phyloP scores from a whole-genome alignment of 2,329 filamentous ascomycete species.

The Mollisia scopiformis region DNA sequence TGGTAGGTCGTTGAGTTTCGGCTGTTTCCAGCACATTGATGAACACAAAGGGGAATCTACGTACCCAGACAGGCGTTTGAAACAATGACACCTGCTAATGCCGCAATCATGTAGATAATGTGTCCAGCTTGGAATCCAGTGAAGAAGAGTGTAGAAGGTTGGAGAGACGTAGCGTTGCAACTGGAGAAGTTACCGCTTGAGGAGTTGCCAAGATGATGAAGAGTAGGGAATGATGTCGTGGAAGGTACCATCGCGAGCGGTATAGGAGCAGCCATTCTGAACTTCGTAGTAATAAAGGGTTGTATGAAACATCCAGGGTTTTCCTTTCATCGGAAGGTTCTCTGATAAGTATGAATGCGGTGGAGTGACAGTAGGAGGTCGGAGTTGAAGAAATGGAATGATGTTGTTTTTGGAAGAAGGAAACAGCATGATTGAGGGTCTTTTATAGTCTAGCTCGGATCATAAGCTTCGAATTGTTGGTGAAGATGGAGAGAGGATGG shows the following conservation, averaged over 20 bases:
- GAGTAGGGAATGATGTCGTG: not conserved
- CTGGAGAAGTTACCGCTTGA: not conserved
- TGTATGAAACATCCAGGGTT: not conserved
- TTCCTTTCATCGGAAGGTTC: not conserved
- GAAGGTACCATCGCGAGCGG: not conserved
- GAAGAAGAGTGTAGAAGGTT: not conserved
- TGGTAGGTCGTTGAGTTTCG: no score
- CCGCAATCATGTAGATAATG: not conserved
- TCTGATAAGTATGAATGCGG: not conserved
- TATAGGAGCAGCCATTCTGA: not conserved
- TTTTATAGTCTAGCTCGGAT: not conserved
- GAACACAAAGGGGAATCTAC: not conserved
- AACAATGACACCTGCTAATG: not conserved
- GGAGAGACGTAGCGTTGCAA: not conserved
- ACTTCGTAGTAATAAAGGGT: not conserved
- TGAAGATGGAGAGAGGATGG: no score
- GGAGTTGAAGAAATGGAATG: not conserved
- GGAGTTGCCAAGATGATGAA: not conserved
- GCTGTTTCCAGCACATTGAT: no score
- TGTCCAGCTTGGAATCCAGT: not conserved
- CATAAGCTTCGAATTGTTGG: no score
- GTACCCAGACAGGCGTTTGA: conserved; percentile 5
- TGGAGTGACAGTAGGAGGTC: not conserved
- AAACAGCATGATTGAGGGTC: not conserved
- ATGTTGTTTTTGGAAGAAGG: not conserved